Evolutionary conservation across 2,329 filamentous ascomycete species (phyloP), one percentile per base, ranked within the genome.

Genomic region (Pseudopyricularia cyperi): DNA sequence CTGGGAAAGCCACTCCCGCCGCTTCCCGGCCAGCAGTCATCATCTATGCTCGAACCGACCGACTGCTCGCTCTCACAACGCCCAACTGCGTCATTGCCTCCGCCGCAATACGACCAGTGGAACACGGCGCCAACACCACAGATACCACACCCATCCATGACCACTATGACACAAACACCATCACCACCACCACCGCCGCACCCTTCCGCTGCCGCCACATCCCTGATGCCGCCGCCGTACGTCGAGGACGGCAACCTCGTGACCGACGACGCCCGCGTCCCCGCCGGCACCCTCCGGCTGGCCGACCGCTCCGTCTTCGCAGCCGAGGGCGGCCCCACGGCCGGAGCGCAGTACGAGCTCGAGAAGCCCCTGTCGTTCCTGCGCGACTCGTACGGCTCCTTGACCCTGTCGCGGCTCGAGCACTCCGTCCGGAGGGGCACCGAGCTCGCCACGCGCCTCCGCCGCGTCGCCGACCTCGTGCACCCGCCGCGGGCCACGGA

Each of bases 301-400:
- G 37, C 49, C n/a, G 37, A 30, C 22, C n/a, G 28, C 37, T 32
- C 19, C 24, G 26, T 51, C 26, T 32, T 33, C 37, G 17, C 49
- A 12, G 34, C 35, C 24, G 37, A 46, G 24, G 34, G 22, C 17
- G 39, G 4, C 9, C n/a, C 26, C 17, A 14, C 12, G 3, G 37
- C 49, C 15, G 24, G 34, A 8, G 34, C 49, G 49, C 49, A 46
- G 35, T 51, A 51, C 39, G 37, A 46, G 35, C 49, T 51, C 11
- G 39, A 39, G 24, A 26, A 28, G 35, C 12, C 35, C 35, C 24
- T 51, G 37, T 17, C 34, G 9, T 46, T 12, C 28, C 15, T 33
- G 26, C 37, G 15, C 26, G 35, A 33, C 35, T n/a, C 35, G 26
- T 15, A 12, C 17, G 15, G 17, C 14, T 17, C 49, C 37, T 22